Base-by-base conservation (phyloP, 805 yeast species). In the Cyberlindnera xishuangbannaensis region DNA sequence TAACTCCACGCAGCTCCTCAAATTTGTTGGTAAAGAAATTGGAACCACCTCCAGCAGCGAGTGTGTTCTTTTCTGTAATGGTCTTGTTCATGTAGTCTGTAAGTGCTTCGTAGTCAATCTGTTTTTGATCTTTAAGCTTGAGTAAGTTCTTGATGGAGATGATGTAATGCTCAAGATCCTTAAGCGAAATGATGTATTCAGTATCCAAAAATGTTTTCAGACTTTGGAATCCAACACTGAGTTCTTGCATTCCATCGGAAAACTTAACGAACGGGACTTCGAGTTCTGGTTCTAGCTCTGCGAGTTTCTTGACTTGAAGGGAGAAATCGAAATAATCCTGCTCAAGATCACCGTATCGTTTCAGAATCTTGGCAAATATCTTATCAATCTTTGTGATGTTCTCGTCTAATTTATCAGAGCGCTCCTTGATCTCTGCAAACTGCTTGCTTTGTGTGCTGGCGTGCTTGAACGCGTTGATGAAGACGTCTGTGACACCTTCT, bases 391-490 rank as follows among this genome's bases (percentile, higher is more conserved):
- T 82, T 20, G 67, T 59, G 28, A 92, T 66, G 54, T 87, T 88
- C 43, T 85, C 95, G 51, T 86, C 92, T 35, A 90, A 62, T 55
- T 85, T 84, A 47, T 83, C 84, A 15, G 88, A 73, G 43, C 83
- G 76, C 47, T 86, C 95, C 44, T 76, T 77, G 26, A 90, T 86
- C 45, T 82, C 92, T 31, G 79, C 67, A 47, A 90, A 85, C 50
- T 85, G 96, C 28, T 81, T 76, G 41, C 73, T 76, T 48, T 78
- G 84, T 31, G 66, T 60, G 30, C 71, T 65, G 5, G 81, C 78
- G 30, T 84, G 79, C 36, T 90, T 81, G 51, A 90, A 85, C n/a
- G 95, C 95, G 53, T 90, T 90, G 81, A 90, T 83, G 27, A 92
- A 77, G 3, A 83, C 80, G 52, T 90, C 98, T 0, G 95, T 78